Base-by-base conservation (phyloP, 768 basidiomycete species). In the Pisolithus tinctorius region DNA sequence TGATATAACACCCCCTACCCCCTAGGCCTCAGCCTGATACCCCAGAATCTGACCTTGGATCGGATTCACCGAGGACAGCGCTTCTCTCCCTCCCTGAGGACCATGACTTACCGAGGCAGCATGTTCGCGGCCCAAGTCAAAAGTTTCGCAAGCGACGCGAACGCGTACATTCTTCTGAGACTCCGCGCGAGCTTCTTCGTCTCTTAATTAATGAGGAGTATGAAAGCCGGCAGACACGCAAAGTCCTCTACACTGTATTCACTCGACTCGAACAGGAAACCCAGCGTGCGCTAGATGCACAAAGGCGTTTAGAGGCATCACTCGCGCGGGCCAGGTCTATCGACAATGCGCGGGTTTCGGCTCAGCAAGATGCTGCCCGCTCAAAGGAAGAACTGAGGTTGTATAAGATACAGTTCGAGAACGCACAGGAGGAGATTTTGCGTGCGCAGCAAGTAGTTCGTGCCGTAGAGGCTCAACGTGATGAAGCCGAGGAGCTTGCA, bases 361-460 rank as follows among this genome's bases (percentile, higher is more conserved):
- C 57, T 47, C 65, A 61, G 57, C 60, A 69, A 41, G 64, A 66
- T 16, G 63, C 65, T 2, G 42, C 55, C 10, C 61, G 60, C 29
- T 63, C 69, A 10, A 69, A 70, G 45, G 74, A 80, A 30, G 83
- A 85, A 54, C 59, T 83, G 43, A 66, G 69, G 45, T 48, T 82
- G 48, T 84, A 82, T 60, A 83, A 80, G 60, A 45, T 77, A 1
- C 80, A 83, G 69, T 64, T 83, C 26, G 76, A 79, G 16, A 68
- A 74, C 31, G 83, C 83, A 14, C 81, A 84, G 56, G 70, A 69
- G 68, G 81, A 84, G 58, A 81, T 84, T 38, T 60, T 67, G 23
- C 72, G 74, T 34, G 82, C 82, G 0, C 81, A 84, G 54, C 69
- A 73, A 4, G 69, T 79, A 4, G 71, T 83, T 10, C 67, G 72